A percentile compares a stretch with the other conserved stretches of the same genome.
phyloP scores from a whole-genome alignment of 371 early-diverging fungal genomes.

The Circinella umbellata region DNA sequence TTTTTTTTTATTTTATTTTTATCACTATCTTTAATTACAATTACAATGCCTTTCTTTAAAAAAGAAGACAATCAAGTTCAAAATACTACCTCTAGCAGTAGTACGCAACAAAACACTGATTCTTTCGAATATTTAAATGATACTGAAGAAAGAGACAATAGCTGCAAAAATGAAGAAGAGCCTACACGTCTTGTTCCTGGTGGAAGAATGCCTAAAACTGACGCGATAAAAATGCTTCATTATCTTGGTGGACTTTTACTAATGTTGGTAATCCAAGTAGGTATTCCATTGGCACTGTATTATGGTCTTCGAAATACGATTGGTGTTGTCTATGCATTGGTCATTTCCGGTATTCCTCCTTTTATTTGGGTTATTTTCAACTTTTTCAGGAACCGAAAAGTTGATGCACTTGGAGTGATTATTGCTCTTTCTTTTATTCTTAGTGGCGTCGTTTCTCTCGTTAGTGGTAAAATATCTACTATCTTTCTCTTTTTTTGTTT shows the following conservation, averaged over 20 bases:
- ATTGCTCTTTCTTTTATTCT: slow-evolving; percentile 42
- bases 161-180: neutral
- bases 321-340: slow-evolving; percentile 34
- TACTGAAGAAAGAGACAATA: neutral
- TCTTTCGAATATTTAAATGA: neutral
- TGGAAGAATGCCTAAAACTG: neutral
- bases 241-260: neutral
- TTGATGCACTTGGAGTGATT: slow-evolving; percentile 46
- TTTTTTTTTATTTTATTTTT: too few relatives aligned
- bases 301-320: slow-evolving; percentile 36
- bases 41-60: neutral
- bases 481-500: neutral
- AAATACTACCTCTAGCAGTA: neutral
- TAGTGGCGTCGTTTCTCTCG: slow-evolving; percentile 45
- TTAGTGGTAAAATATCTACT: slow-evolving; percentile 29
- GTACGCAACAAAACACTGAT: neutral
- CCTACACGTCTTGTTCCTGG: neutral
- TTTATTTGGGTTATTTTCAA: slow-evolving; percentile 32
- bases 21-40: too few relatives aligned
- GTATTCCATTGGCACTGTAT: slow-evolving; percentile 38
- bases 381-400: slow-evolving; percentile 23
- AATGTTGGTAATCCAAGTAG: slow-evolving; percentile 30
- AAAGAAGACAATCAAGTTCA: neutral
- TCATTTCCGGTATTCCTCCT: slow-evolving; percentile 56
- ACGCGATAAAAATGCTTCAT: neutral